Evolutionary conservation across 73 alveolate genomes (phyloP).

Genomic region (Paramecium caudatum): DNA sequence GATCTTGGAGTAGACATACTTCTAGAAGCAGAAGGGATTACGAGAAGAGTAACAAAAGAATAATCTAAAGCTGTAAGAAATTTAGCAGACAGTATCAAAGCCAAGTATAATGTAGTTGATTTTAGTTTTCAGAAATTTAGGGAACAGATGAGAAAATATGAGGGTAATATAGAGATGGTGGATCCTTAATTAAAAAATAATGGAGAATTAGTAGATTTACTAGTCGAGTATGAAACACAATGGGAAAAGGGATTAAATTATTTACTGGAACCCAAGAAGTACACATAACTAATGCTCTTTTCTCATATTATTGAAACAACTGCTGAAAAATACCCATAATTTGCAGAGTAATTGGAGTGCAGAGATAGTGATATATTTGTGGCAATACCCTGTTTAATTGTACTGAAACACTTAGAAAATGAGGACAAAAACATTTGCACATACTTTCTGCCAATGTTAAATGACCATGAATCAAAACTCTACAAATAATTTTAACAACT

Average conservation of each 20-base stretch:
- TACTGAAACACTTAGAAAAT: constrained; percentile 80
- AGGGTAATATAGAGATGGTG: constrained; percentile 94
- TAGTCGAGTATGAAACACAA: constrained; percentile 89
- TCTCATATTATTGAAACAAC: constrained; percentile 83
- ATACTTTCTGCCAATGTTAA: constrained; percentile 82
- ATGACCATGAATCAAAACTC: constrained; percentile 77
- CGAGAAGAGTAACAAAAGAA: constrained; percentile 85
- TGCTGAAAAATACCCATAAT: constrained; percentile 81
- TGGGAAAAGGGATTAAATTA: constrained; percentile 85
- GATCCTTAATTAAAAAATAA: constrained; percentile 96
- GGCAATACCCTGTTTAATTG: constrained; percentile 83
- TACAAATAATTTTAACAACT: constrained; percentile 61
- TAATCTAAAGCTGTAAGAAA: constrained; percentile 90
- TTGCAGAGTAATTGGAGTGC: constrained; percentile 80
- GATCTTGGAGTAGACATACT: constrained; percentile 93
- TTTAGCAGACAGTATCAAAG: constrained; percentile 89
- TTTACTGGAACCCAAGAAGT: constrained; percentile 77
- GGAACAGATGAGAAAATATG: constrained; percentile 89
- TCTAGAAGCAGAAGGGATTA: constrained; percentile 92
- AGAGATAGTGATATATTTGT: constrained; percentile 85
- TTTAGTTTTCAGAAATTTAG: constrained; percentile 72
- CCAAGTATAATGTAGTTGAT: constrained; percentile 32
- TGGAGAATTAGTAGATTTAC: constrained; percentile 92
- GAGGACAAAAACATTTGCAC: constrained; percentile 84
- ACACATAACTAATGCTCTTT: constrained; percentile 74